Evolutionary conservation across 352 stramenopile genomes (phyloP).

Genomic region (Phytophthora cactorum): DNA sequence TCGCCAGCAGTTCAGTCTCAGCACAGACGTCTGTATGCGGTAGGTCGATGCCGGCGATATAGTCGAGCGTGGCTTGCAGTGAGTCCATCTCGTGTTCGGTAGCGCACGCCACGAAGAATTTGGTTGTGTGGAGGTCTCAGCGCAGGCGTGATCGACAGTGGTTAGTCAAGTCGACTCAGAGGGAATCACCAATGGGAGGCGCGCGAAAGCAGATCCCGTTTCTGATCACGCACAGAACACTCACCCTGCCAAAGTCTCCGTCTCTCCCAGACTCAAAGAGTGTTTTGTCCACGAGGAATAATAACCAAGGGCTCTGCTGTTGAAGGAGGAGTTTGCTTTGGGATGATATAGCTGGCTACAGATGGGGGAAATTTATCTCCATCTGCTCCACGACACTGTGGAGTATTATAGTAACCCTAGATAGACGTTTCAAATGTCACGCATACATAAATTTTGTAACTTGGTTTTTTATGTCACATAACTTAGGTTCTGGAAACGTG

Average conservation of each 20-base stretch:
- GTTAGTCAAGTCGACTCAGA: conserved; percentile 6
- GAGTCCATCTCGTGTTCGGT: conserved; percentile 6
- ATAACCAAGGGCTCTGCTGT: too few species aligned
- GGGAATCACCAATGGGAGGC: neutral
- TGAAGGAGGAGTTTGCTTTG: too few species aligned
- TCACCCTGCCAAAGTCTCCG: neutral
- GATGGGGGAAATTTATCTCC: too few species aligned
- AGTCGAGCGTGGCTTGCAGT: conserved; percentile 23
- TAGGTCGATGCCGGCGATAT: conserved; percentile 16
- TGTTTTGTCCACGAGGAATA: neutral
- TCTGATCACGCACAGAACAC: conserved; percentile 19
- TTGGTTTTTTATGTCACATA: too few species aligned
- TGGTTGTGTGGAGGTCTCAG: neutral
- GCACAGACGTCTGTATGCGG: neutral
- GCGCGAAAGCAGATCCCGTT: conserved; percentile 11
- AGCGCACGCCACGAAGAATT: neutral
- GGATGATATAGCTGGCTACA: too few species aligned
- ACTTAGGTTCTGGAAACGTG: too few species aligned
- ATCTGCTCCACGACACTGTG: too few species aligned
- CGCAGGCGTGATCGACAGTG: conserved; percentile 15
- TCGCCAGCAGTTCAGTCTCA: neutral
- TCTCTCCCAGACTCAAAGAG: conserved; percentile 7
- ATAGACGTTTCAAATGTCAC: too few species aligned
- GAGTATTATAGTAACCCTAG: too few species aligned
- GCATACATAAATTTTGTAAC: too few species aligned